Evolutionary conservation across 257 asterid species (phyloP).

Genomic region (Orobanche coerulescens): DNA sequence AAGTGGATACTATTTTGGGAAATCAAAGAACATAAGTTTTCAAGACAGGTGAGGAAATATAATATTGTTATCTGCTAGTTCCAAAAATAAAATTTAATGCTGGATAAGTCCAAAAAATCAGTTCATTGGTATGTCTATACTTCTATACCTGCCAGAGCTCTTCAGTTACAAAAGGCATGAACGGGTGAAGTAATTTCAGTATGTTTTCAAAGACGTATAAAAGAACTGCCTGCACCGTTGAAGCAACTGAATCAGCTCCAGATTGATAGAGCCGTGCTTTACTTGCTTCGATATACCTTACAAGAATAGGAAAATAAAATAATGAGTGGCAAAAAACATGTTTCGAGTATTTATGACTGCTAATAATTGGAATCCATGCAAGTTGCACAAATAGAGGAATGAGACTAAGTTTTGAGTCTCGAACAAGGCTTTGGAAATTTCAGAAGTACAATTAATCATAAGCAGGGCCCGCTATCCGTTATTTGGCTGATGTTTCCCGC

Average conservation of each 20-base stretch:
- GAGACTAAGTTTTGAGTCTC: not conserved
- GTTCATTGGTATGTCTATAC: not conserved
- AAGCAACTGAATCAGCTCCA: conserved; percentile 45
- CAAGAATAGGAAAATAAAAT: conserved; percentile 22
- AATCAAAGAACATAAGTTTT: not conserved
- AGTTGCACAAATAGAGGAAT: not conserved
- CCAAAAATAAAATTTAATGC: not conserved
- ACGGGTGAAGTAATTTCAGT: conserved; percentile 84
- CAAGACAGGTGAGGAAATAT: not conserved
- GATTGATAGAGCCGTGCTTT: conserved; percentile 79
- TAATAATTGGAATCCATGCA: not conserved
- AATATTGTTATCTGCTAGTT: not conserved
- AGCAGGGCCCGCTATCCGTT: too few species aligned
- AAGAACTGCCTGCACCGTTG: conserved; percentile 73
- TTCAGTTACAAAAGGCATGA: conserved; percentile 98
- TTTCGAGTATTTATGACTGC: not conserved
- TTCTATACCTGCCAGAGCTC: conserved; percentile 92
- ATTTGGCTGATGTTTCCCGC: too few species aligned
- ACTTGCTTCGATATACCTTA: conserved; percentile 97
- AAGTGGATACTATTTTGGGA: not conserved
- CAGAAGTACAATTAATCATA: not conserved
- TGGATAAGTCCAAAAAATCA: not conserved
- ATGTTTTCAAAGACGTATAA: conserved; percentile 68
- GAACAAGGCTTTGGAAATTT: not conserved
- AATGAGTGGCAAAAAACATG: conserved; percentile 3